Percentiles rank a stretch among this genome's conserved stretches.
Evolutionary conservation across 495 filamentous ascomycete genomes (phyloP).

Genomic region (Penicillium longicatenatum): DNA sequence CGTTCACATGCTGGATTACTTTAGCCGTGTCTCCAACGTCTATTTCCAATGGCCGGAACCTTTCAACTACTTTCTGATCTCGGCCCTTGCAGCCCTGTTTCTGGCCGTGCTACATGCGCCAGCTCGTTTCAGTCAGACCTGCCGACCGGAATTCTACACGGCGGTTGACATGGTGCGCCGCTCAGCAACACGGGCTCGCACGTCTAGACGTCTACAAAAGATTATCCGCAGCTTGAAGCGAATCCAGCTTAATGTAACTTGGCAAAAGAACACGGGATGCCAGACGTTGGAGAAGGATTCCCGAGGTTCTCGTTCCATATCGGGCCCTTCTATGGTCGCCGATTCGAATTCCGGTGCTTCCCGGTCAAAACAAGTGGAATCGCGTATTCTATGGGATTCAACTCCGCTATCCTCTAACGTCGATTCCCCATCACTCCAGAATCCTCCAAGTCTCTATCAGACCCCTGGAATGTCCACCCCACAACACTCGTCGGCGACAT

Average conservation of each 20-base stretch:
- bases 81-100: conserved; percentile 75
- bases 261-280: conserved; percentile 9
- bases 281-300: neutral
- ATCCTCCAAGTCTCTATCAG: conserved; percentile 9
- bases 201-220: conserved; percentile 41
- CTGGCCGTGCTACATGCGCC: conserved; percentile 79
- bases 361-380: neutral
- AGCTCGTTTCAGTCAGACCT: conserved; percentile 64
- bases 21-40: conserved; percentile 71
- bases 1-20: conserved; percentile 67
- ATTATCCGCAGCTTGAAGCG: conserved; percentile 42
- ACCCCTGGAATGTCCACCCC: conserved; percentile 15
- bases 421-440: conserved; percentile 12
- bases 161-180: conserved; percentile 78
- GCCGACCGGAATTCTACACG: conserved; percentile 77
- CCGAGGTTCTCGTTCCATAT: neutral
- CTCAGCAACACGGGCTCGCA: conserved; percentile 42
- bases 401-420: conserved; percentile 3
- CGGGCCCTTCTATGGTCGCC: neutral
- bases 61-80: conserved; percentile 84
- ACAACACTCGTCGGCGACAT: conserved; percentile 18
- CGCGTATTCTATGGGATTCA: conserved; percentile 1
- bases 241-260: conserved; percentile 30
- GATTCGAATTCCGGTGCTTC: neutral
- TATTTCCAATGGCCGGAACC: conserved; percentile 76